Conservation (phyloP, 129 eudicot genomes). For the Dittrichia graveolens region DNA sequence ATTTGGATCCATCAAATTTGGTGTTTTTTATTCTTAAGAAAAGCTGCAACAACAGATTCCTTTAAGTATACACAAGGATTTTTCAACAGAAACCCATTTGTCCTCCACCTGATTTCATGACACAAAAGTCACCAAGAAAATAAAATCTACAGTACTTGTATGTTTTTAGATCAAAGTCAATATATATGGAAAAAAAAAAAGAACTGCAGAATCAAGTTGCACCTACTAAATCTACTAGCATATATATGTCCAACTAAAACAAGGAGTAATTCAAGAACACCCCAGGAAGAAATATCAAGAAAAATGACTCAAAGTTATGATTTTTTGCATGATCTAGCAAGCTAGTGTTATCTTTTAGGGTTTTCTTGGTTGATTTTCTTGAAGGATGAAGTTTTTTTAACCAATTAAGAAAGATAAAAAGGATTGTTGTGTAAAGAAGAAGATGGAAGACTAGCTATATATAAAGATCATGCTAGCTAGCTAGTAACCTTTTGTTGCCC, state of each 20-base stretch:
- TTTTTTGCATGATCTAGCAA: conserved; percentile 17
- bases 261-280: conserved; percentile 25
- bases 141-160: conserved; percentile 14
- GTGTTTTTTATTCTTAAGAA: conserved; percentile 19
- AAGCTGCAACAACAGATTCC: conserved; percentile 37
- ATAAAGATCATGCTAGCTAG: conserved; percentile 24
- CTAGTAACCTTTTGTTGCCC: conserved; percentile 27
- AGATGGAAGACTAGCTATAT: conserved; percentile 5
- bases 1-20: conserved; percentile 26
- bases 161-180: conserved; percentile 29
- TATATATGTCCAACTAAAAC: conserved; percentile 16
- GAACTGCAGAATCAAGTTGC: conserved; percentile 9
- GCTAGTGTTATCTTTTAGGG: conserved; percentile 12
- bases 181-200: conserved; percentile 16
- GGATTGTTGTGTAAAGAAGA: conserved; percentile 3
- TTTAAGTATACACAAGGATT: conserved; percentile 17
- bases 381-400: conserved; percentile 2
- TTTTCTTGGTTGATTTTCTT: conserved; percentile 20
- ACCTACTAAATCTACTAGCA: conserved; percentile 26
- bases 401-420: conserved; percentile 23
- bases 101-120: conserved; percentile 20
- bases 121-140: conserved; percentile 9
- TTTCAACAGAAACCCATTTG: conserved; percentile 22
- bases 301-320: conserved; percentile 23
- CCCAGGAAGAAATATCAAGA: conserved; percentile 29